A percentile compares a stretch with the other conserved stretches of the same genome.
Evolutionary conservation across 148 eudicot genomes (phyloP).

Genomic region (Diospyros lotus): DNA sequence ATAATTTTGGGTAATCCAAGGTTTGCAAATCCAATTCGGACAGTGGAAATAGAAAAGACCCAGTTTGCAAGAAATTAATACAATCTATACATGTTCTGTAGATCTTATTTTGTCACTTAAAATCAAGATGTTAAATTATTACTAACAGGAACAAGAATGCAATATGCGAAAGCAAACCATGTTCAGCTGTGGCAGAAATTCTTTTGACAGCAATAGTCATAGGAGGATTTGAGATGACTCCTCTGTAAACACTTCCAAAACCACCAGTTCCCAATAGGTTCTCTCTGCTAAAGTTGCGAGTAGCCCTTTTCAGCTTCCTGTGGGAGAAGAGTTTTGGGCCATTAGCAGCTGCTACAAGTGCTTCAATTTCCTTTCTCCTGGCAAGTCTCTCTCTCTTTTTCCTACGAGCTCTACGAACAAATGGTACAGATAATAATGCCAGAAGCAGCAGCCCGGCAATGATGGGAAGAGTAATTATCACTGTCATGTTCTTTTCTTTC

Average conservation of each 20-base stretch:
- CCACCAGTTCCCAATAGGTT: conserved; percentile 71
- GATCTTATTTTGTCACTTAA: too few species aligned
- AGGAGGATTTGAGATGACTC: conserved; percentile 25
- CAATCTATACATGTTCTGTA: too few species aligned
- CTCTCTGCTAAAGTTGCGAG: conserved; percentile 50
- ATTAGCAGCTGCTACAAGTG: conserved; percentile 33
- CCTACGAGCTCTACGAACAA: conserved; percentile 16
- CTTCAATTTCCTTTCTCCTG: conserved; percentile 46
- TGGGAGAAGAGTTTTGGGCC: conserved; percentile 52
- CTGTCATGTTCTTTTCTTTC: conserved; percentile 2
- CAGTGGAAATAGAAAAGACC: too few species aligned
- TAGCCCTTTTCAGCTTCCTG: conserved; percentile 58
- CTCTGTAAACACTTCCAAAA: conserved; percentile 76
- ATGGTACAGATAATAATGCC: conserved; percentile 17
- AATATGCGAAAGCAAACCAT: conserved; percentile 31
- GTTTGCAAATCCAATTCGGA: too few species aligned
- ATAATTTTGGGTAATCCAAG: too few species aligned
- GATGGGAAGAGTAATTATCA: conserved; percentile 26
- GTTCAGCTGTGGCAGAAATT: conserved; percentile 53
- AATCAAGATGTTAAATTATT: too few species aligned
- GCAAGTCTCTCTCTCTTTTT: conserved; percentile 19
- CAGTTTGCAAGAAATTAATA: too few species aligned
- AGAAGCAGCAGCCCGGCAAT: conserved; percentile 18
- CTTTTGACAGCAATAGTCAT: conserved; percentile 60
- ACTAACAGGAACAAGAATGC: too few species aligned